Evolutionary conservation across 768 basidiomycete genomes (phyloP).

Genomic region (Pholiota conissans): DNA sequence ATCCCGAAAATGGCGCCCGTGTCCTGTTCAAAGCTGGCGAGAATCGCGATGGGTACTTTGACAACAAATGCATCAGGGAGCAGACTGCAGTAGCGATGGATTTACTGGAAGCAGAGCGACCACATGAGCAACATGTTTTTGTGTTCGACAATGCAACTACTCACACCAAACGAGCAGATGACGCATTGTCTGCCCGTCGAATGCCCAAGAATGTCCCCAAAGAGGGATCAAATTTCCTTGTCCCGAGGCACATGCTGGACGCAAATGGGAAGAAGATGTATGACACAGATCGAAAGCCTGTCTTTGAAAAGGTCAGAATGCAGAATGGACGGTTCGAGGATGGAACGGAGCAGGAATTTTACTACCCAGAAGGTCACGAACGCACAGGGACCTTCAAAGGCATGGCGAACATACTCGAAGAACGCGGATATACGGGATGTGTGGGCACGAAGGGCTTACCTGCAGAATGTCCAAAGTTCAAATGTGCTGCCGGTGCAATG

Average conservation of each 20-base stretch:
- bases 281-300: slow-evolving; percentile 22
- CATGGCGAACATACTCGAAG: slow-evolving; percentile 34
- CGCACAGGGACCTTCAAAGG: slow-evolving; percentile 36
- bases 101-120: slow-evolving; percentile 22
- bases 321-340: slow-evolving; percentile 16
- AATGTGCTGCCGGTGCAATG: slow-evolving; percentile 15
- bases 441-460: slow-evolving; percentile 20
- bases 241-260: slow-evolving; percentile 16
- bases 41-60: slow-evolving; percentile 28
- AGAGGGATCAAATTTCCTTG: slow-evolving; percentile 18
- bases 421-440: slow-evolving; percentile 25
- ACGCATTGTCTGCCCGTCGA: slow-evolving; percentile 31
- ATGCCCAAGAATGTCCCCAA: slow-evolving; percentile 32
- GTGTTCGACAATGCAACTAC: slow-evolving; percentile 33
- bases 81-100: slow-evolving; percentile 25
- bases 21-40: slow-evolving; percentile 25
- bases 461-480: slow-evolving; percentile 31
- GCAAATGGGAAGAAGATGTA: slow-evolving; percentile 23
- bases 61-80: slow-evolving; percentile 26
- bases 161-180: slow-evolving; percentile 30
- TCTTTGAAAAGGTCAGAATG: slow-evolving; percentile 32
- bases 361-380: slow-evolving; percentile 27
- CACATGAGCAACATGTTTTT: slow-evolving; percentile 27
- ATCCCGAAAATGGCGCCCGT: slow-evolving; percentile 16
- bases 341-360: slow-evolving; percentile 28